Evolutionary conservation across 2,329 filamentous ascomycete genomes (phyloP).

Genomic region (Paecilomyces formosus): DNA sequence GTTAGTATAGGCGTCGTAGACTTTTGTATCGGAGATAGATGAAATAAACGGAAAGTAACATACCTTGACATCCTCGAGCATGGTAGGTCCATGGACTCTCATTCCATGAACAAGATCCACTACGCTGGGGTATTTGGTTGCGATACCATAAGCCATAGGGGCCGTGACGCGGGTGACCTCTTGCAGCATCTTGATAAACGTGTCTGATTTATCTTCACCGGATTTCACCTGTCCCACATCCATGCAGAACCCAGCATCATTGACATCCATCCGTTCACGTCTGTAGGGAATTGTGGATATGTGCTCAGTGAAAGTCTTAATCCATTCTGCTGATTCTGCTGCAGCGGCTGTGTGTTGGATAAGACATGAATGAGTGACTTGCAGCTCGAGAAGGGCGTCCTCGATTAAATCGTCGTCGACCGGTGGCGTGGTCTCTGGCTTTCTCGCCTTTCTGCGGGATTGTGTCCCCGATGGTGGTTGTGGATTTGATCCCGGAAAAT

Average conservation of each 20-base stretch:
- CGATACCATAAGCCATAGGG: conserved; percentile 64
- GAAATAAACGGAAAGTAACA: neutral
- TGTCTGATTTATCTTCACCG: conserved; percentile 59
- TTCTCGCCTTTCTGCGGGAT: conserved; percentile 27
- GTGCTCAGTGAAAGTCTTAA: conserved; percentile 67
- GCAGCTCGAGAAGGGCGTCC: conserved; percentile 62
- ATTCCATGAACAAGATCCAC: conserved; percentile 53
- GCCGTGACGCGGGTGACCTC: conserved; percentile 66
- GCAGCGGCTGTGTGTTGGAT: conserved; percentile 60
- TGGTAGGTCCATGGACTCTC: conserved; percentile 49
- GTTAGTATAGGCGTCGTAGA: neutral
- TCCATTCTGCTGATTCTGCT: conserved; percentile 64
- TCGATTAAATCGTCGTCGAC: conserved; percentile 64
- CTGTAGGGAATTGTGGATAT: conserved; percentile 70
- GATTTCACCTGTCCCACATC: conserved; percentile 67
- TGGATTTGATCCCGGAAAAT: conserved; percentile 31
- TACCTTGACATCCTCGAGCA: conserved; percentile 54
- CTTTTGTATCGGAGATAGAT: too few relatives aligned
- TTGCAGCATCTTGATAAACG: conserved; percentile 68
- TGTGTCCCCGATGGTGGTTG: conserved; percentile 13
- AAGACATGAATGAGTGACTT: conserved; percentile 58
- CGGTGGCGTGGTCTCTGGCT: conserved; percentile 39
- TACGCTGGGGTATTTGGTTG: conserved; percentile 52
- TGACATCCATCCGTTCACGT: conserved; percentile 39
- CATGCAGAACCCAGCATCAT: conserved; percentile 62